phyloP scores from a whole-genome alignment of 345 rosid genomes.

The Lumnitzera littorea region DNA sequence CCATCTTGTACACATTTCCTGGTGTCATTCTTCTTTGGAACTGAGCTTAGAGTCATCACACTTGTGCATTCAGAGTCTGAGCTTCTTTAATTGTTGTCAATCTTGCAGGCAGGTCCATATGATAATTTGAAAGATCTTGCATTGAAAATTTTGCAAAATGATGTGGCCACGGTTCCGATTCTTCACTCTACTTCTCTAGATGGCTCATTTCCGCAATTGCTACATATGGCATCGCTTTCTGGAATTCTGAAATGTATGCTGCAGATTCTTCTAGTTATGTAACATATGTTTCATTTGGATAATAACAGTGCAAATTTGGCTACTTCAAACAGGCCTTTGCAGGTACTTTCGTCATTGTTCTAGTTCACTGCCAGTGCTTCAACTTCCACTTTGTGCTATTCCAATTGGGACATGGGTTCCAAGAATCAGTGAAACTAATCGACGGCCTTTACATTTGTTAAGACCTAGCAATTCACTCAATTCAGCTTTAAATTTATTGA shows the following conservation, averaged over 20 bases:
- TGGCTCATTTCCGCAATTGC: constrained; percentile 60
- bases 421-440: constrained; percentile 66
- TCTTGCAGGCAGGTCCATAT: constrained; percentile 82
- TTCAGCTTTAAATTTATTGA: constrained; percentile 51
- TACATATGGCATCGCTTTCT: constrained; percentile 90
- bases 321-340: constrained; percentile 64
- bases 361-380: constrained; percentile 82
- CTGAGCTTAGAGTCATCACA: too few species aligned
- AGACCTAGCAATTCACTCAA: constrained; percentile 56
- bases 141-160: constrained; percentile 67
- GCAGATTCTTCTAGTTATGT: constrained; percentile 33
- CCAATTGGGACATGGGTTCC: constrained; percentile 95
- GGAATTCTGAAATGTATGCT: constrained; percentile 83
- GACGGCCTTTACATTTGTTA: constrained; percentile 48
- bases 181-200: constrained; percentile 47
- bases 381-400: constrained; percentile 73
- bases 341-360: constrained; percentile 86
- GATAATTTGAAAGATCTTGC: constrained; percentile 83
- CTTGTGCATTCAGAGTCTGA: too few species aligned
- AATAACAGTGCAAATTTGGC: too few species aligned
- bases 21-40: too few species aligned
- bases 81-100: constrained; percentile 23
- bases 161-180: constrained; percentile 75
- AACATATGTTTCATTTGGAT: too few species aligned
- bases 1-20: too few species aligned